Conservation (phyloP, 306 rosid genomes). For the Lathyrus sativus region DNA sequence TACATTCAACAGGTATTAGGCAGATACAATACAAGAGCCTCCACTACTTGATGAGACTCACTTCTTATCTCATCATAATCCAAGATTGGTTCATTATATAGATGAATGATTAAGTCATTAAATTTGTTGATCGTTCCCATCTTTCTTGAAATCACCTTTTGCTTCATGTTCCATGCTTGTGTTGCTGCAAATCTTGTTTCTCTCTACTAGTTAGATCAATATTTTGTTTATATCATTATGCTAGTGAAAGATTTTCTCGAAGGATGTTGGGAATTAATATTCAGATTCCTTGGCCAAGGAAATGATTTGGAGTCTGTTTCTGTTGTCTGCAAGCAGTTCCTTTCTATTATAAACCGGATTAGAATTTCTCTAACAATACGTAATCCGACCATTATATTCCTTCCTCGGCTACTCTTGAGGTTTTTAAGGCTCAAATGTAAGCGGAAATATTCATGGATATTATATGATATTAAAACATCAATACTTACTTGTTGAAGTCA, state of each 20-base stretch:
- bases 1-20: too few species aligned
- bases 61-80: too few species aligned
- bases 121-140: background rate
- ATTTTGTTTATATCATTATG: background rate
- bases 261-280: constrained; percentile 65
- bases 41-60: background rate
- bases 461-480: too few species aligned
- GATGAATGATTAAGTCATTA: constrained; percentile 29
- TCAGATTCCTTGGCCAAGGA: background rate
- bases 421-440: constrained; percentile 57
- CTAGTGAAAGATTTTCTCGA: constrained; percentile 34
- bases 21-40: constrained; percentile 5
- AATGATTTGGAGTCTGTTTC: constrained; percentile 49
- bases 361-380: constrained; percentile 45
- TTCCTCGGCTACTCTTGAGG: constrained; percentile 54
- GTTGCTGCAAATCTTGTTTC: background rate
- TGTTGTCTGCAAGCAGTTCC: constrained; percentile 63
- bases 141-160: background rate
- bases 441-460: too few species aligned
- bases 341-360: constrained; percentile 51
- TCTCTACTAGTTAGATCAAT: constrained; percentile 8
- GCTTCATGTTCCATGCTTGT: background rate
- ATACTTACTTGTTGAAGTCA: too few species aligned
- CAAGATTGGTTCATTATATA: background rate
- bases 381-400: constrained; percentile 33